Evolutionary conservation across 2,329 filamentous ascomycete species (phyloP).

Genomic region (Arthrinium puccinioides): DNA sequence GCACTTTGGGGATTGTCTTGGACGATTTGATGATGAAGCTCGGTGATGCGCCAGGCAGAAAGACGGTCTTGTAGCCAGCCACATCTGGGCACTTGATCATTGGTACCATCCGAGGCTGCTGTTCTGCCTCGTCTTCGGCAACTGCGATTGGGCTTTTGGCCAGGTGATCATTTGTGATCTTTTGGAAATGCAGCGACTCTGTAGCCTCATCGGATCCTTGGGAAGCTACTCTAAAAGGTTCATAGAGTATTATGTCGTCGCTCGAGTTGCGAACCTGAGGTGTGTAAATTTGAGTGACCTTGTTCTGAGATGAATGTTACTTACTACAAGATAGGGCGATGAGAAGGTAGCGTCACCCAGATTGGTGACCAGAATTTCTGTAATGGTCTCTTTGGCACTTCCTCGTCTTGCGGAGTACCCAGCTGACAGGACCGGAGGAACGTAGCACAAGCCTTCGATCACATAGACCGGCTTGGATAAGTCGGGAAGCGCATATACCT

Average conservation of each 20-base stretch:
- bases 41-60: slow-evolving; percentile 72
- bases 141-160: slow-evolving; percentile 48
- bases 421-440: slow-evolving; percentile 67
- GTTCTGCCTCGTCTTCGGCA: slow-evolving; percentile 42
- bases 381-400: slow-evolving; percentile 63
- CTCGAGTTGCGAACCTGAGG: slow-evolving; percentile 64
- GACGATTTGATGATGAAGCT: slow-evolving; percentile 78
- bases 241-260: slow-evolving; percentile 82
- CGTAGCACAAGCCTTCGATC: slow-evolving; percentile 68
- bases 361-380: slow-evolving; percentile 77
- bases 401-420: slow-evolving; percentile 66
- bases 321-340: slow-evolving; percentile 74
- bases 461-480: slow-evolving; percentile 65
- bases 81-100: slow-evolving; percentile 56
- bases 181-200: slow-evolving; percentile 64
- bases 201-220: slow-evolving; percentile 37
- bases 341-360: slow-evolving; percentile 67
- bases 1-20: slow-evolving; percentile 66
- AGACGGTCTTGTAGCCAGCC: slow-evolving; percentile 74
- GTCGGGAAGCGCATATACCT: slow-evolving; percentile 73
- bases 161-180: slow-evolving; percentile 61
- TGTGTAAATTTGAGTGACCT: too few relatives aligned
- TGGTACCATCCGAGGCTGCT: slow-evolving; percentile 40
- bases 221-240: slow-evolving; percentile 56
- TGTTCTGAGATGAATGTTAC: slow-evolving; percentile 21